phyloP scores from a whole-genome alignment of 176 grass and related monocot genomes.

The Musa troglodytarum region DNA sequence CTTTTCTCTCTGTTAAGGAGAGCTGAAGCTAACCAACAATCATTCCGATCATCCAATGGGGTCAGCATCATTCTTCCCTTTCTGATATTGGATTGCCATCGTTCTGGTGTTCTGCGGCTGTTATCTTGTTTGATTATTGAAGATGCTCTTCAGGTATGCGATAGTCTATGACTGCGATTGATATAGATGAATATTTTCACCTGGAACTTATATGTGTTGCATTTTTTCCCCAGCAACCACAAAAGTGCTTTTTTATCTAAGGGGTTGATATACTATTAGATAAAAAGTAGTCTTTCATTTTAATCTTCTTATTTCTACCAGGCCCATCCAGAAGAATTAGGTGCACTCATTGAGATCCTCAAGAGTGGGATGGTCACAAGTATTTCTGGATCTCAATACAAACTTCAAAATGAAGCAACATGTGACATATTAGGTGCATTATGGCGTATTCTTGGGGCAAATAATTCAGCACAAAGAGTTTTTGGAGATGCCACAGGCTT shows the following conservation, averaged over 20 bases:
- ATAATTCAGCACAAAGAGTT: constrained; percentile 69
- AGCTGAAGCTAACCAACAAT: constrained; percentile 93
- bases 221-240: no score
- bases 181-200: neutral
- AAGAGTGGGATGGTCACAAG: constrained; percentile 96
- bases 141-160: constrained; percentile 85
- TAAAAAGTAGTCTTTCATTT: constrained; percentile 11
- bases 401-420: constrained; percentile 86
- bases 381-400: constrained; percentile 70
- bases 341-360: constrained; percentile 79
- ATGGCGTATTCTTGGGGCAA: constrained; percentile 92
- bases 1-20: constrained; percentile 93
- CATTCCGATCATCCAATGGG: constrained; percentile 79
- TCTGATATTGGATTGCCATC: constrained; percentile 66
- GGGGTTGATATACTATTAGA: neutral
- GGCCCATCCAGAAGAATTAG: constrained; percentile 97
- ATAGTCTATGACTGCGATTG: constrained; percentile 7
- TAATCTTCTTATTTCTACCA: constrained; percentile 36
- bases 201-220: neutral
- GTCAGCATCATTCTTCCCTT: constrained; percentile 82
- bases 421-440: constrained; percentile 84
- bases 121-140: constrained; percentile 95
- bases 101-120: constrained; percentile 72
- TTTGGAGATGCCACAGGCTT: constrained; percentile 99
- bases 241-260: neutral